Conservation (phyloP, 257 asterid species). For the Mitragyna speciosa region DNA sequence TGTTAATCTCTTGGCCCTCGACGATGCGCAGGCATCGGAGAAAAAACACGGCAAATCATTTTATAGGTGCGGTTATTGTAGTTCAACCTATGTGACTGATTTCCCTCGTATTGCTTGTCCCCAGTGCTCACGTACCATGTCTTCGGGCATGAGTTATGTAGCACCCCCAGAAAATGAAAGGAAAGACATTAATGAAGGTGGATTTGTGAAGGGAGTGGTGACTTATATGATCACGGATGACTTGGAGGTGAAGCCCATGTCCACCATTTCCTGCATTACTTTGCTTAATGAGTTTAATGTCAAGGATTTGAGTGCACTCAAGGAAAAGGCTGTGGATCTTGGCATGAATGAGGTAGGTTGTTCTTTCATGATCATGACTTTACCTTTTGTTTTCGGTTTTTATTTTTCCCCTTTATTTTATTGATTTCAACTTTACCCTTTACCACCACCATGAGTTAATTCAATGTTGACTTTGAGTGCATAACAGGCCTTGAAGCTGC, state of each 20-base stretch:
- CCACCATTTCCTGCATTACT: slow-evolving; percentile 24
- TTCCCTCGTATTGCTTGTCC: slow-evolving; percentile 27
- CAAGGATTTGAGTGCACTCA: slow-evolving; percentile 15
- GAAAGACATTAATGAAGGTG: slow-evolving; percentile 10
- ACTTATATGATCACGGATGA: slow-evolving; percentile 42
- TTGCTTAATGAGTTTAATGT: slow-evolving; percentile 23
- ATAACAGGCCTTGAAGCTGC: slow-evolving; percentile 33
- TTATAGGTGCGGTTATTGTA: not conserved
- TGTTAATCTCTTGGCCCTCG: slow-evolving; percentile 19
- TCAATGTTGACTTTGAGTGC: not conserved
- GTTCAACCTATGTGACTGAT: slow-evolving; percentile 2
- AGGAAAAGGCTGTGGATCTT: slow-evolving; percentile 19
- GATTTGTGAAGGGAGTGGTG: slow-evolving; percentile 37
- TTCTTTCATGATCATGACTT: too few relatives aligned
- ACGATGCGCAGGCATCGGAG: not conserved
- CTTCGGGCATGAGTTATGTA: not conserved
- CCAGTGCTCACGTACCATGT: not conserved
- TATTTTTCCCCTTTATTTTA: too few relatives aligned
- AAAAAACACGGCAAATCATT: not conserved
- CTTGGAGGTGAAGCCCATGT: slow-evolving; percentile 31
- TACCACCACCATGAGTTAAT: too few relatives aligned
- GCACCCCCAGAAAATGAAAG: not conserved
- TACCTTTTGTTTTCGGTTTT: too few relatives aligned
- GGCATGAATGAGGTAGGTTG: slow-evolving; percentile 28
- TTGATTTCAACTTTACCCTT: too few relatives aligned